A percentile compares a stretch with the other conserved stretches of the same genome.
Evolutionary conservation across 2,329 filamentous ascomycete genomes (phyloP).

Genomic region (Pseudocercospora pini-densiflorae): DNA sequence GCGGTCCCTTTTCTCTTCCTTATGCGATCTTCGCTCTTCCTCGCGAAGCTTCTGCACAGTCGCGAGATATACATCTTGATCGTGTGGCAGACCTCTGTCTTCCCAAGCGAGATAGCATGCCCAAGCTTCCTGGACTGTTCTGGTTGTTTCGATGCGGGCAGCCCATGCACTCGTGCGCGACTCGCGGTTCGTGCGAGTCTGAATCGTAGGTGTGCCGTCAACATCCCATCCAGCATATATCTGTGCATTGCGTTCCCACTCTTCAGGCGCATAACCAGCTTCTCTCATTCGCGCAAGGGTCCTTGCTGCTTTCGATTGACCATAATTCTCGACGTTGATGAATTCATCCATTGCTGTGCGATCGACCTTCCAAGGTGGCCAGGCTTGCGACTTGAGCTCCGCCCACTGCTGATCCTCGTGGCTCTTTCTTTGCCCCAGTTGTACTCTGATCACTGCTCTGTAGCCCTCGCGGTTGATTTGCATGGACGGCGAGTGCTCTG

Average conservation of each 20-base stretch:
- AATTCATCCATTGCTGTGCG: slow-evolving; percentile 64
- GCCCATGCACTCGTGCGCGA: slow-evolving; percentile 52
- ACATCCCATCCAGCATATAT: slow-evolving; percentile 67
- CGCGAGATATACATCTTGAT: slow-evolving; percentile 55
- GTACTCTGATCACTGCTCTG: slow-evolving; percentile 59
- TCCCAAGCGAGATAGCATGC: slow-evolving; percentile 65
- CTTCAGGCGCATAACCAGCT: slow-evolving; percentile 58
- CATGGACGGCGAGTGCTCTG: slow-evolving; percentile 57
- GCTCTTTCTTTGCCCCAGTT: slow-evolving; percentile 63
- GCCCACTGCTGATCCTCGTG: slow-evolving; percentile 61
- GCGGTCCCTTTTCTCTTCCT: background rate
- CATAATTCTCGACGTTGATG: slow-evolving; percentile 60
- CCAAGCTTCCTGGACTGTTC: slow-evolving; percentile 68
- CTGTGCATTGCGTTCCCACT: slow-evolving; percentile 59
- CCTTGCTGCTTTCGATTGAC: slow-evolving; percentile 60
- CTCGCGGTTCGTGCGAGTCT: slow-evolving; percentile 50
- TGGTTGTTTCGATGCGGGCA: slow-evolving; percentile 62
- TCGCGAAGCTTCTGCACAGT: slow-evolving; percentile 62
- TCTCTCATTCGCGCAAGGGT: slow-evolving; percentile 62
- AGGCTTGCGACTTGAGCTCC: slow-evolving; percentile 61
- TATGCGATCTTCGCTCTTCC: slow-evolving; percentile 17
- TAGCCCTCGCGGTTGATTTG: slow-evolving; percentile 63
- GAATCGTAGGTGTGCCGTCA: slow-evolving; percentile 66
- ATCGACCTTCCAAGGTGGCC: slow-evolving; percentile 70
- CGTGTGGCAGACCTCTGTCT: slow-evolving; percentile 44